Evolutionary conservation across 2,329 filamentous ascomycete species (phyloP), one percentile per base, ranked within the genome.

Genomic region (Aspergillus calidoustus): DNA sequence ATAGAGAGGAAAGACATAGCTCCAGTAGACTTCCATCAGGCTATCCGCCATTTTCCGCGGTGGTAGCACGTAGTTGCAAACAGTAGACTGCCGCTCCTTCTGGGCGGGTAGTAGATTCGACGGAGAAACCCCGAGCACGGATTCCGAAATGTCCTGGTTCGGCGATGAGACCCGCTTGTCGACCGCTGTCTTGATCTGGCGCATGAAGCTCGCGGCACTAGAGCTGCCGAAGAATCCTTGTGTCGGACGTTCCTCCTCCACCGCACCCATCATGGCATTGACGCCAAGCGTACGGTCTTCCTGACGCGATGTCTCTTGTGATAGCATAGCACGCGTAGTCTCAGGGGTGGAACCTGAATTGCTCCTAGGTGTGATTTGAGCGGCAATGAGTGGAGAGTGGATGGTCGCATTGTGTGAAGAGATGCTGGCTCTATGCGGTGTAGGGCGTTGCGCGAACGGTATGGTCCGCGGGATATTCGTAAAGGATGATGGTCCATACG

Each of bases 171-270:
- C 54, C 30, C 68, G 67, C 46, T 69, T 65, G 57, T 81, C 79
- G 1, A 82, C 78, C 0, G 79, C 80, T 1, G 73, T 77, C 55
- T 78, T 81, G 44, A 83, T 81, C 57, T 82, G 80, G 1, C 75
- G 75, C 30, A 81, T 82, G 52, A 83, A 83, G 2, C 79, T 80
- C 0, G 80, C 79, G 0, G 79, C 79, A 59, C 81, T 82, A 17
- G 80, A 82, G 62, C 76, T 81, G 0, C 81, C 80, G 58, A 82
- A 83, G 61, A 80, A 82, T 19, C 81, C 80, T 15, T 78, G 73
- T 0, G 74, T 80, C 23, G 66, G 64, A 11, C 68, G 76, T 0
- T 77, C 79, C 57, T 81, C 79, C 28, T 80, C 79, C 3, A 79
- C 70, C 1, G 81, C 74, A 0, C 78, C 78, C 7, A 80, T 82